Conservation (phyloP, 2,329 filamentous ascomycete genomes). For the Polytolypa hystricis region DNA sequence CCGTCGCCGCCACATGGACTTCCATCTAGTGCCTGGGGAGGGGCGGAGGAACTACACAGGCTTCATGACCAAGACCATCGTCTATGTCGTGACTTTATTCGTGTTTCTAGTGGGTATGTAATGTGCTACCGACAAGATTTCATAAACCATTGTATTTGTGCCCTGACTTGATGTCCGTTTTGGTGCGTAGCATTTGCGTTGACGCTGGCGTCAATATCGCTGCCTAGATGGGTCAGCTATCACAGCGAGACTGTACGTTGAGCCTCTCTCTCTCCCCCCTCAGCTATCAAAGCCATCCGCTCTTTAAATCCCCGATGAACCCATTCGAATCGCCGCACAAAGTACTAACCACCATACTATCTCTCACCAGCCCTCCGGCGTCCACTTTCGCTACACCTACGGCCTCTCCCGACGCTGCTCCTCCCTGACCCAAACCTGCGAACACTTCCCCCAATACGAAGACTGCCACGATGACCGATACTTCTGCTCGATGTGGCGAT, state of each 20-base stretch:
- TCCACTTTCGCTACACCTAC: conserved; percentile 52
- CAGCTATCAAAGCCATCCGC: no score
- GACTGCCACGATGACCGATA: conserved; percentile 57
- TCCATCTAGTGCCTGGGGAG: conserved; percentile 33
- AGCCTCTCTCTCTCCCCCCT: not conserved
- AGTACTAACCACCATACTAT: no score
- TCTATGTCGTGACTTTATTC: conserved; percentile 34
- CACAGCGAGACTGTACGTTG: conserved; percentile 31
- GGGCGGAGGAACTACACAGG: conserved; percentile 36
- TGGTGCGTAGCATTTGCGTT: conserved; percentile 29
- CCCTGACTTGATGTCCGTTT: not conserved
- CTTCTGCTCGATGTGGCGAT: conserved; percentile 90
- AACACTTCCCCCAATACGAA: conserved; percentile 52
- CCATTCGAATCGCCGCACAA: no score
- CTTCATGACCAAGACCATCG: conserved; percentile 38
- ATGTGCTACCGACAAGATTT: not conserved
- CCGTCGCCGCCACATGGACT: conserved; percentile 24
- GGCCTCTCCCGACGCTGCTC: conserved; percentile 77
- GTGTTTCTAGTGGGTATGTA: conserved; percentile 35
- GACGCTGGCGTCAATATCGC: conserved; percentile 35
- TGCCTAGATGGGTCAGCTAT: conserved; percentile 40
- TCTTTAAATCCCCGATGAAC: no score
- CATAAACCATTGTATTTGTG: not conserved
- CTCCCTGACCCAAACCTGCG: conserved; percentile 46
- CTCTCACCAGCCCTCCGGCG: conserved; percentile 16